A percentile compares a stretch with the other conserved stretches of the same genome.
phyloP scores from a whole-genome alignment of 2,329 filamentous ascomycete species.

The Alternaria arborescens region DNA sequence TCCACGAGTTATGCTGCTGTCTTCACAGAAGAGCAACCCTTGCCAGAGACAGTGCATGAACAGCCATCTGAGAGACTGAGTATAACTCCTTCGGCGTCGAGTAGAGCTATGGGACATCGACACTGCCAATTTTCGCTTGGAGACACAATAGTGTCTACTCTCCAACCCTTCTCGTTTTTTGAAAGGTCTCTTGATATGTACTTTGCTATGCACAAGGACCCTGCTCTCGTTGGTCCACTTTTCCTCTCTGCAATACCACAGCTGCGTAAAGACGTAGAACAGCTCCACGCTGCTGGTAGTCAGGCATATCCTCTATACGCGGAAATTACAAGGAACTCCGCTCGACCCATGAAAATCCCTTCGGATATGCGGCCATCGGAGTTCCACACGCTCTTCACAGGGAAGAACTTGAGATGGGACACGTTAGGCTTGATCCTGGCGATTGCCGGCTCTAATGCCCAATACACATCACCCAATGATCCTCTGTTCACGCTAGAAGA shows the following conservation, averaged over 20 bases:
- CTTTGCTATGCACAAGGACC: constrained; percentile 38
- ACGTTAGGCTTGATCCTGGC: constrained; percentile 41
- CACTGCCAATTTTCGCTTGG: constrained; percentile 43
- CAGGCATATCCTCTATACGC: constrained; percentile 34
- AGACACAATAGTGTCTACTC: constrained; percentile 39
- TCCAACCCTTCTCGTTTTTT: constrained; percentile 41
- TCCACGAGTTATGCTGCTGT: constrained; percentile 50
- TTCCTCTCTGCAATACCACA: constrained; percentile 44
- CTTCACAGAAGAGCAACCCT: constrained; percentile 41
- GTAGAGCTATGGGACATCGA: constrained; percentile 32
- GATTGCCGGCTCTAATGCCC: constrained; percentile 40
- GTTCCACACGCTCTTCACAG: constrained; percentile 47
- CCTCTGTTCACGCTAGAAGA: constrained; percentile 43
- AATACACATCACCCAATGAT: constrained; percentile 42
- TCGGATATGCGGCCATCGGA: constrained; percentile 41
- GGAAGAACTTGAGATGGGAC: constrained; percentile 48
- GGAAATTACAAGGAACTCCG: constrained; percentile 46
- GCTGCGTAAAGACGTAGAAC: constrained; percentile 41
- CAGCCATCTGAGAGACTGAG: constrained; percentile 38
- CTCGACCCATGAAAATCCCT: constrained; percentile 43
- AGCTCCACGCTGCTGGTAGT: constrained; percentile 27
- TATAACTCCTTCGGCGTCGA: constrained; percentile 31
- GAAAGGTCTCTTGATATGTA: constrained; percentile 40
- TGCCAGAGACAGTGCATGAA: constrained; percentile 43
- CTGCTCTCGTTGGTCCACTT: constrained; percentile 40